phyloP scores from a whole-genome alignment of 2,329 filamentous ascomycete species.

The Gnomoniopsis smithogilvyi region DNA sequence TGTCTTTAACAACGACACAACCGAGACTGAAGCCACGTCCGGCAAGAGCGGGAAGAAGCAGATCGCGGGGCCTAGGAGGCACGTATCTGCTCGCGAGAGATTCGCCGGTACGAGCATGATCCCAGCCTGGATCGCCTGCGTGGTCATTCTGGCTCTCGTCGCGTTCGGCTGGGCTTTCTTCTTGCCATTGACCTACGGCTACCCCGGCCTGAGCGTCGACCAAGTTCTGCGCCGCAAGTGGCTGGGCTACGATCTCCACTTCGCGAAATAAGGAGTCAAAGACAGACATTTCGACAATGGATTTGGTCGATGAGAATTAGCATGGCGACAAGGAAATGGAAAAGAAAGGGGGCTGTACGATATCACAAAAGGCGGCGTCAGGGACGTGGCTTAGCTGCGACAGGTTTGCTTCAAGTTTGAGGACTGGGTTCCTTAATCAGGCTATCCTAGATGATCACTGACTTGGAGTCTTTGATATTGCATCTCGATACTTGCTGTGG shows the following conservation, averaged over 20 bases:
- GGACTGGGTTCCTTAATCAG: neutral
- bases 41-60: constrained; percentile 45
- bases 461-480: neutral
- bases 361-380: constrained; percentile 4
- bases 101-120: constrained; percentile 75
- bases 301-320: neutral
- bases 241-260: constrained; percentile 96
- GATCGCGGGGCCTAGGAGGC: constrained; percentile 44
- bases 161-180: constrained; percentile 88
- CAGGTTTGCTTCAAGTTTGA: neutral
- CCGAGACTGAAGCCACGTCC: constrained; percentile 48
- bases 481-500: neutral
- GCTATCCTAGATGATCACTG: neutral
- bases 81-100: constrained; percentile 77
- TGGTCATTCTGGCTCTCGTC: constrained; percentile 64
- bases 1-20: constrained; percentile 86
- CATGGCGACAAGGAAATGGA: neutral
- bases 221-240: constrained; percentile 85
- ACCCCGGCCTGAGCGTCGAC: constrained; percentile 77
- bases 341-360: constrained; percentile 6
- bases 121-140: constrained; percentile 74
- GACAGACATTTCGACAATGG: neutral
- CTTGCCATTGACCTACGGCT: constrained; percentile 91
- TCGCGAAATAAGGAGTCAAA: constrained; percentile 74
- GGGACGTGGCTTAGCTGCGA: neutral